These are phyloP conservation scores for Aspergillus carbonarius DNA, from an alignment of 2,329 filamentous ascomycete genomes.

Conservation along the genomic window DNA sequence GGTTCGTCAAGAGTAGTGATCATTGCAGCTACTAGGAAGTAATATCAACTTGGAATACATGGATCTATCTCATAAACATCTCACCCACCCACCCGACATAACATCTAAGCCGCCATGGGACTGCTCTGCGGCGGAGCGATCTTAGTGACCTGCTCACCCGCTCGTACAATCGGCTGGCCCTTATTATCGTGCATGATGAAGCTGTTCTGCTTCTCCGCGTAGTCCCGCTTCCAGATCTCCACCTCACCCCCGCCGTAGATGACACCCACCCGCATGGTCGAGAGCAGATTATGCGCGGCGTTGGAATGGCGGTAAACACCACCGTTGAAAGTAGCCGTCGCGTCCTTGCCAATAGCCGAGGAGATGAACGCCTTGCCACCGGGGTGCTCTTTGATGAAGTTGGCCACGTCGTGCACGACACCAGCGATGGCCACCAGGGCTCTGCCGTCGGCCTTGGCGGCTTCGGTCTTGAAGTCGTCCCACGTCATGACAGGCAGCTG, in stretches of 20 bases:
- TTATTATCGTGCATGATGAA: too few species aligned
- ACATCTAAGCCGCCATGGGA: too few species aligned
- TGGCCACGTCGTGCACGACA: conserved; percentile 15
- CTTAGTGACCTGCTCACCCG: too few species aligned
- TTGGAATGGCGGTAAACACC: conserved; percentile 20
- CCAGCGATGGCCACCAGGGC: conserved; percentile 11
- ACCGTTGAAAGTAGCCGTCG: conserved; percentile 16
- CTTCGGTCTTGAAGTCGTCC: conserved; percentile 7
- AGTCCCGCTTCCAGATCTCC: neutral
- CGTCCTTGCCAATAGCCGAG: conserved; percentile 12
- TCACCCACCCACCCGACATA: too few species aligned
- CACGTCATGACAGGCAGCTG: conserved; percentile 14
- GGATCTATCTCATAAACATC: too few species aligned
- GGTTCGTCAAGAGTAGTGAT: too few species aligned
- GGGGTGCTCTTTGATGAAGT: conserved; percentile 15
- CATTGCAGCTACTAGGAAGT: too few species aligned
- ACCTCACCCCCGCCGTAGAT: conserved; percentile 2
- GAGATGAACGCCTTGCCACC: conserved; percentile 11
- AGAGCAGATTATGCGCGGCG: conserved; percentile 12
- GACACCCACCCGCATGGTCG: conserved; percentile 5
- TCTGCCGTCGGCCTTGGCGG: neutral
- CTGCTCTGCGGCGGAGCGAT: too few species aligned
- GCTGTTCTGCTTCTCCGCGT: neutral
- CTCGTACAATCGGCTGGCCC: too few species aligned
- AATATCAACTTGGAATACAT: too few species aligned